A percentile compares a stretch with the other conserved stretches of the same genome.
phyloP scores from a whole-genome alignment of 495 filamentous ascomycete species.

The Penicillium chermesinum region DNA sequence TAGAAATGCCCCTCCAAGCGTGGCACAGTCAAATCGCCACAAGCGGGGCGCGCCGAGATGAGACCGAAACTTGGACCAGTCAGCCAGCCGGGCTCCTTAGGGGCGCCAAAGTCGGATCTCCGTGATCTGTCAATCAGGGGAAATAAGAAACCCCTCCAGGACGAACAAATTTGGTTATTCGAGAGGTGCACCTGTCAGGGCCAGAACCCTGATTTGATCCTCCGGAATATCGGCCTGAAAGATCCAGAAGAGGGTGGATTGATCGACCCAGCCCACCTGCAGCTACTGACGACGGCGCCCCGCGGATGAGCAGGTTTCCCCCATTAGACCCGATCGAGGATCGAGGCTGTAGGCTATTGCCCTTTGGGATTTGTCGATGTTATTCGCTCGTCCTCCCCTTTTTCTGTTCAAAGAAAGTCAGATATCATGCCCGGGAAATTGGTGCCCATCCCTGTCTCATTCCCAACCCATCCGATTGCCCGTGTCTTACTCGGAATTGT shows the following conservation, averaged over 20 bases:
- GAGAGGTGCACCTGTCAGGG: conserved; percentile 6
- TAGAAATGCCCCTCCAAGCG: conserved; percentile 7
- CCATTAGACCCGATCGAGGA: conserved; percentile 16
- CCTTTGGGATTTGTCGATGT: not conserved
- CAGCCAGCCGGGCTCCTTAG: conserved; percentile 3
- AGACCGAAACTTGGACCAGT: conserved; percentile 17
- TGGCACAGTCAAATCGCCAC: conserved; percentile 29
- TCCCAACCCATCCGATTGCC: conserved; percentile 13
- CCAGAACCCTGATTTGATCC: conserved; percentile 5
- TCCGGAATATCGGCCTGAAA: not conserved
- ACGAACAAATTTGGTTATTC: too few relatives aligned
- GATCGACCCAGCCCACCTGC: conserved; percentile 14
- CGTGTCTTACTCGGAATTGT: conserved; percentile 12
- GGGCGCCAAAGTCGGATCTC: conserved; percentile 5
- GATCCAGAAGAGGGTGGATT: conserved; percentile 10
- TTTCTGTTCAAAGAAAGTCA: too few relatives aligned
- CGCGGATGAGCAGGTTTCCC: conserved; percentile 8
- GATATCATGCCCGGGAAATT: conserved; percentile 2
- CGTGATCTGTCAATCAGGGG: conserved; percentile 16
- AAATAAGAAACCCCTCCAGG: not conserved
- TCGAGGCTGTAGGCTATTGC: not conserved
- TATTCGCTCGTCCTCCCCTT: too few relatives aligned
- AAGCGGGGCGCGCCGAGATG: conserved; percentile 16
- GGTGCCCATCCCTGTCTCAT: conserved; percentile 19
- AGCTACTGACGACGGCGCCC: conserved; percentile 9